Evolutionary conservation across 1,139 yeast genomes (phyloP), one percentile per base, ranked within the genome.

Genomic region (Yamadazyma triangularis): DNA sequence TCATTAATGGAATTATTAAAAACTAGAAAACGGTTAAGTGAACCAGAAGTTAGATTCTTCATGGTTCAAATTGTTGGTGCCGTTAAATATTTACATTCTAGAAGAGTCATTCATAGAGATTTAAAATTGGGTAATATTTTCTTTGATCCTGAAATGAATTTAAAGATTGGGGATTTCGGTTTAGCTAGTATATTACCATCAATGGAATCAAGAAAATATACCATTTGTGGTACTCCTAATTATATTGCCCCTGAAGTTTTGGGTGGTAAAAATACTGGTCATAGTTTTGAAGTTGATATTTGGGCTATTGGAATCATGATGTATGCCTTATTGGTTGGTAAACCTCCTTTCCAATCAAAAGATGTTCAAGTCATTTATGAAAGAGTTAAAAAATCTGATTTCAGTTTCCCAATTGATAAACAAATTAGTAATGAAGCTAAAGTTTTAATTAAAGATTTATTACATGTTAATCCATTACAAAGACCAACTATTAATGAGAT

Each of bases 231-330:
- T 34, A 91, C 98, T 11, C 98, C 98, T 38, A 91, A 91, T 60
- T 91, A 91, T 56, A 91, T 91, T 53, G 96, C 97, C 0, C 98
- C 98, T 8, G 98, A 91, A 60, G 95, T 91, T 11, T 68, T 91
- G 42, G 85, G 88, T 29, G 95, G 96, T 16, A 86, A 87, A 50
- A 76, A 82, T 19, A 97, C 96, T 4, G 48, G 48, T 10, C 97
- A 91, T 58, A 79, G 94, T 35, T 88, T 79, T 52, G 96, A 88
- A 56, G 96, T 88, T 25, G 98, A 91, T 56, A 77, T 87, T 44
- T 91, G 98, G 98, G 94, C 97, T 6, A 79, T 88, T 46, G 98
- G 98, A 39, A 86, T 91, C 38, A 91, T 91, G 87, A 71, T 91
- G 67, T 91, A 83, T 51, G 95, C 96, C 4, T 72, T 91, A 60